These are phyloP conservation scores for Malassezia globosa DNA, from an alignment of 1,284 basidiomycete species.

Conservation along the genomic window DNA sequence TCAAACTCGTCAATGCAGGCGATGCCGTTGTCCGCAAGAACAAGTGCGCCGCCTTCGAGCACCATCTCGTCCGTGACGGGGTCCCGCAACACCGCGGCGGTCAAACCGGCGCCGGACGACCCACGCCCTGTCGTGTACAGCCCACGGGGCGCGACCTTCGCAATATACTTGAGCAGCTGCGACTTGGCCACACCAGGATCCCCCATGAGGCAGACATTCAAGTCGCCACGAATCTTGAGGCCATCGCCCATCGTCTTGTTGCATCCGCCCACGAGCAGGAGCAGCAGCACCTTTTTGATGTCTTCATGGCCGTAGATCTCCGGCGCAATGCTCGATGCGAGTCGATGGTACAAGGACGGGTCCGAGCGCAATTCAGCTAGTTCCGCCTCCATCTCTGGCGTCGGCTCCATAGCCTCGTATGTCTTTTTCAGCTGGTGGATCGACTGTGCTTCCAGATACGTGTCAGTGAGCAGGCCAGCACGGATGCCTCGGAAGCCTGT, in stretches of 20 bases:
- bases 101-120: conserved; percentile 93
- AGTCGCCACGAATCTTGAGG: conserved; percentile 95
- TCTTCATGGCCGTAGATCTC: conserved; percentile 98
- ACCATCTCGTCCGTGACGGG: conserved; percentile 99
- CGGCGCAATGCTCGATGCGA: conserved; percentile 72
- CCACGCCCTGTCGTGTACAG: conserved; percentile 98
- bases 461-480: conserved; percentile 90
- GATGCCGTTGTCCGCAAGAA: conserved; percentile 96
- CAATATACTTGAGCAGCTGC: conserved; percentile 93
- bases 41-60: conserved; percentile 92
- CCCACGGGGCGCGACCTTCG: conserved; percentile 91
- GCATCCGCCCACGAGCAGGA: conserved; percentile 88
- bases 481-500: conserved; percentile 77
- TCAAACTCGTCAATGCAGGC: conserved; percentile 99
- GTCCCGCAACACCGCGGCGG: conserved; percentile 96
- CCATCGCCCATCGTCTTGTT: conserved; percentile 90
- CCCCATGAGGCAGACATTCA: conserved; percentile 97
- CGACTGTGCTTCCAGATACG: conserved; percentile 83
- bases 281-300: conserved; percentile 90
- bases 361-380: conserved; percentile 65
- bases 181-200: conserved; percentile 99
- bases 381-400: conserved; percentile 65
- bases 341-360: conserved; percentile 66
- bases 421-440: conserved; percentile 94
- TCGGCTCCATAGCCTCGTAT: conserved; percentile 85